These are phyloP conservation scores for Panicum hallii DNA, from an alignment of 202 grass and related monocot genomes.

Conservation along the genomic window DNA sequence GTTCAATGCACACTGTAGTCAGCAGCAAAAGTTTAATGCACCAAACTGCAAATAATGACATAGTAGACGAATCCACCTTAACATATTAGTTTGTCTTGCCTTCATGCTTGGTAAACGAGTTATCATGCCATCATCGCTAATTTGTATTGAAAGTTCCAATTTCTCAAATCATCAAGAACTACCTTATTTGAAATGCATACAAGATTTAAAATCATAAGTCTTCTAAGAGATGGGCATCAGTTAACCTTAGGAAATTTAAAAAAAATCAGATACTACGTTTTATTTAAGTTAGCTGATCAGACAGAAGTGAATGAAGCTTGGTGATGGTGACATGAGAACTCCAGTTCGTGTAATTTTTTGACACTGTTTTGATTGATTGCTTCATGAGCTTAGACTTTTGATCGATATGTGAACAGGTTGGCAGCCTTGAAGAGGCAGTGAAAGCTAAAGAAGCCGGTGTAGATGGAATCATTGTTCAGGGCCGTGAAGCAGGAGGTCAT, in stretches of 20 bases:
- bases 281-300: background rate
- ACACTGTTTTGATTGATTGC: constrained; percentile 28
- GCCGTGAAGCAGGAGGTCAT: constrained; percentile 84
- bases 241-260: background rate
- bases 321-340: background rate
- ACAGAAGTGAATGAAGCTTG: background rate
- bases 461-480: constrained; percentile 94
- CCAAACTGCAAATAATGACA: background rate
- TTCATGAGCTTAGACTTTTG: background rate
- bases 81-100: background rate
- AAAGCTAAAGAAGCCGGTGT: constrained; percentile 88
- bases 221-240: background rate
- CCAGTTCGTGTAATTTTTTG: background rate
- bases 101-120: background rate
- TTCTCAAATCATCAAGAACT: background rate
- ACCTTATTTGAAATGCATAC: background rate
- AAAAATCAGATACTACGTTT: background rate
- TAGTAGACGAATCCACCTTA: background rate
- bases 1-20: background rate
- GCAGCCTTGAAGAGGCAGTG: constrained; percentile 69
- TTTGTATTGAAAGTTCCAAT: background rate
- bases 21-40: background rate
- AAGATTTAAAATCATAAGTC: background rate
- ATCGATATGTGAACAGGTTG: constrained; percentile 54
- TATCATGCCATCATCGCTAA: background rate